These are phyloP conservation scores for Tieghemostelium lacteum DNA, from an alignment of 78 protist genomes.

Conservation along the genomic window DNA sequence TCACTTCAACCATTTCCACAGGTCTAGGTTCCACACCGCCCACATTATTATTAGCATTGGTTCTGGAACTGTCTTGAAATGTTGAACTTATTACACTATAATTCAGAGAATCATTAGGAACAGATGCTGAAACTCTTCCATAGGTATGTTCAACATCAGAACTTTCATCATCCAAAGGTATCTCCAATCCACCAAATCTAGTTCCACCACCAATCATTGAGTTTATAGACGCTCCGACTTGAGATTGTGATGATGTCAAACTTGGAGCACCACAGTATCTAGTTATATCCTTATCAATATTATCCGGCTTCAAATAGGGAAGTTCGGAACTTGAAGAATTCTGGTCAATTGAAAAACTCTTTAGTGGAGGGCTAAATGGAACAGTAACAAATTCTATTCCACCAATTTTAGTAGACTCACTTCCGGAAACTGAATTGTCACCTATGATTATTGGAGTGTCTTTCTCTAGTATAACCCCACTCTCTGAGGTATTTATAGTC, in stretches of 20 bases:
- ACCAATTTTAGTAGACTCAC: too few species aligned
- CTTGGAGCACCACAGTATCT: too few species aligned
- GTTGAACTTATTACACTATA: background rate
- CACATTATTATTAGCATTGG: background rate
- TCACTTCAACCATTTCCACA: constrained; percentile 21
- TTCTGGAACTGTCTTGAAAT: background rate
- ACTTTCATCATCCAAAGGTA: constrained; percentile 34
- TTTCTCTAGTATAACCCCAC: too few species aligned
- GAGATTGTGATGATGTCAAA: background rate
- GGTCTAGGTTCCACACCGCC: background rate
- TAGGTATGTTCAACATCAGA: background rate
- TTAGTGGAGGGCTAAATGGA: constrained; percentile 19
- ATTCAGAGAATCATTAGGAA: background rate
- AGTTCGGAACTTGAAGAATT: constrained; percentile 17
- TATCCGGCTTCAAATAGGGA: constrained; percentile 26
- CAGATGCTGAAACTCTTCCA: background rate
- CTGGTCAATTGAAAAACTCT: constrained; percentile 12
- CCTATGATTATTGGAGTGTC: too few species aligned
- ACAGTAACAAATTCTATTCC: constrained; percentile 8
- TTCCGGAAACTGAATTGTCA: too few species aligned
- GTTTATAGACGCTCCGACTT: background rate
- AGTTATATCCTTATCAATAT: background rate
- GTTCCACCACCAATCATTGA: background rate
- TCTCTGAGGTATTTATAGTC: too few species aligned
- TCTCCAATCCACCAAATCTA: constrained; percentile 3